Conservation (phyloP, 768 basidiomycete species). For the Trametes gibbosa region DNA sequence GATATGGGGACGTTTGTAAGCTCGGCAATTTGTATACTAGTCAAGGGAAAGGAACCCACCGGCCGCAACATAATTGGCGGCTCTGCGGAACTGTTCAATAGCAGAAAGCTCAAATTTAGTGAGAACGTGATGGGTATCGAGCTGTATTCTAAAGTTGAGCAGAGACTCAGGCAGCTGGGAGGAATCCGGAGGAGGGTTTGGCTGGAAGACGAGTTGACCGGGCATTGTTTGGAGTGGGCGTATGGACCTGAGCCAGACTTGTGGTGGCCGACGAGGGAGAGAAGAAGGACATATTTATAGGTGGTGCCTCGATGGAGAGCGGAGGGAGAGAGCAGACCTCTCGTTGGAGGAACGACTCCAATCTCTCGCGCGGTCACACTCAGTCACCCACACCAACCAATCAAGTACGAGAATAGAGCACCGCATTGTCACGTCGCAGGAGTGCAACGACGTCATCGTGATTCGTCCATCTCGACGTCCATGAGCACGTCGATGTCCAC, state of each 20-base stretch:
- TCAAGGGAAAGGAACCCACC: constrained; percentile 37
- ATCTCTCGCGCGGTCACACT: constrained; percentile 3
- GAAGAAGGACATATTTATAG: constrained; percentile 9
- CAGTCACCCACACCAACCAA: neutral
- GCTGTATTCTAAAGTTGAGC: constrained; percentile 46
- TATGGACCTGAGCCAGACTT: neutral
- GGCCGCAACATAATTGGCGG: constrained; percentile 69
- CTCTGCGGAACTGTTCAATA: constrained; percentile 52
- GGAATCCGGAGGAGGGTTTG: constrained; percentile 69
- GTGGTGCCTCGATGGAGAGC: neutral
- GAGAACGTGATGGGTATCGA: constrained; percentile 47
- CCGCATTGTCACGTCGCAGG: too few species aligned
- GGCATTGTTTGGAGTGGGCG: constrained; percentile 44
- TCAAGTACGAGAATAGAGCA: neutral
- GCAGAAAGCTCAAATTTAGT: constrained; percentile 48
- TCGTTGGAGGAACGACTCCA: neutral
- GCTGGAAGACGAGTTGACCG: constrained; percentile 51
- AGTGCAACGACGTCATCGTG: too few species aligned
- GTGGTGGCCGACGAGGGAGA: neutral
- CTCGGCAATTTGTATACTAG: neutral
- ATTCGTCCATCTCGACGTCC: too few species aligned
- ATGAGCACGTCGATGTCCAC: too few species aligned
- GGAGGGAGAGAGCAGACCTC: neutral
- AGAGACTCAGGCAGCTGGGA: constrained; percentile 63
- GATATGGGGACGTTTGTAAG: constrained; percentile 6